Conservation (phyloP, 225 moss, liverwort and hornwort genomes). For the Sphagnum tenellum region DNA sequence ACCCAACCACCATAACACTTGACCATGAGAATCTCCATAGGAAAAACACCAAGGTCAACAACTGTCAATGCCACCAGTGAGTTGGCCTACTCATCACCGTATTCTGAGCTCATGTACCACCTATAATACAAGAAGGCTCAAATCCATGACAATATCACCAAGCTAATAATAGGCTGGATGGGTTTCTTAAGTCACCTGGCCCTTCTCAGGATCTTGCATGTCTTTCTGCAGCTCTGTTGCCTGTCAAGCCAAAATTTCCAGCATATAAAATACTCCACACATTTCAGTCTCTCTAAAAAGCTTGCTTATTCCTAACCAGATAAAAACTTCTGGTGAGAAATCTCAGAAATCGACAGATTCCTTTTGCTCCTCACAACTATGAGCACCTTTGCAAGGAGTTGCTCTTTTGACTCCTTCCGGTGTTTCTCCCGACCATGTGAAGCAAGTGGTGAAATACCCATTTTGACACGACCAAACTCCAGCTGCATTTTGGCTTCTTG, state of each 20-base stretch:
- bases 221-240: slow-evolving; percentile 69
- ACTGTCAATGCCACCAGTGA: too few relatives aligned
- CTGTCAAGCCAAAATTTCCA: slow-evolving; percentile 23
- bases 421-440: slow-evolving; percentile 40
- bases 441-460: slow-evolving; percentile 52
- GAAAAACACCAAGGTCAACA: too few relatives aligned
- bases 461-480: slow-evolving; percentile 83
- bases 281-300: not conserved
- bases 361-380: too few relatives aligned
- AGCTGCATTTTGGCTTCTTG: slow-evolving; percentile 37
- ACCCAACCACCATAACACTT: not conserved
- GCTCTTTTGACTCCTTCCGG: slow-evolving; percentile 70
- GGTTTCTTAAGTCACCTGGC: slow-evolving; percentile 39
- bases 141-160: not conserved
- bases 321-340: not conserved
- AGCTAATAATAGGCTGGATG: not conserved
- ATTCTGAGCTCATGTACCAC: too few relatives aligned
- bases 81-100: too few relatives aligned
- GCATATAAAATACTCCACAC: not conserved
- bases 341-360: not conserved
- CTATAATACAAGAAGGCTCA: too few relatives aligned
- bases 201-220: slow-evolving; percentile 89
- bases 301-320: not conserved
- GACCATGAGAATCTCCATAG: too few relatives aligned
- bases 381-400: slow-evolving; percentile 68